Evolutionary conservation across 306 rosid genomes (phyloP).

Genomic region (Calophaca sinica): DNA sequence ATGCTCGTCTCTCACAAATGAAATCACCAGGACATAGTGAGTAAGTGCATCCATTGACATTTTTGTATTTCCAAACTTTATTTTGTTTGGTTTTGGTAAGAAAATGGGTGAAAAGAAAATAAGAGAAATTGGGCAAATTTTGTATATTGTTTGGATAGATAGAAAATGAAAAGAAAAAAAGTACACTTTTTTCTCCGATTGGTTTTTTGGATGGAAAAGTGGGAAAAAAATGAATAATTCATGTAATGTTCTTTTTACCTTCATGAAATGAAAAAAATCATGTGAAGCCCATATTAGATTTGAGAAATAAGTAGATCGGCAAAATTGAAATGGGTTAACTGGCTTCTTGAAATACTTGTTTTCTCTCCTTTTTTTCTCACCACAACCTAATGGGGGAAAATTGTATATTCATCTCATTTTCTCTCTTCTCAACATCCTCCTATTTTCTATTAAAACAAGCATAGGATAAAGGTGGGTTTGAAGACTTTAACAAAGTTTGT

Average conservation of each 20-base stretch:
- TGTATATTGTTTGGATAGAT: slow-evolving; percentile 1
- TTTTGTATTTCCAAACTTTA: neutral
- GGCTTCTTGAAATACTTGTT: neutral
- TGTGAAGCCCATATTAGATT: neutral
- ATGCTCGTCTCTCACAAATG: neutral
- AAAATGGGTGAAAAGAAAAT: neutral
- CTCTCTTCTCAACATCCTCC: neutral
- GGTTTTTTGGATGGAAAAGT: neutral
- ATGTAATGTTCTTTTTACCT: neutral
- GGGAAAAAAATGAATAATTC: neutral
- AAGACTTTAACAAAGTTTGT: neutral
- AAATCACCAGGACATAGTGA: neutral
- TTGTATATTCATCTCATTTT: slow-evolving; percentile 8
- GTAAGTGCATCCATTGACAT: neutral
- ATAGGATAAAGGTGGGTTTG: neutral
- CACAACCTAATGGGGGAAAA: neutral
- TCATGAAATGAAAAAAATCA: neutral
- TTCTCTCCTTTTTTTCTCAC: slow-evolving; percentile 5
- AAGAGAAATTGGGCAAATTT: neutral
- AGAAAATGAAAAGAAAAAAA: neutral
- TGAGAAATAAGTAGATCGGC: neutral
- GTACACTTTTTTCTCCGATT: neutral
- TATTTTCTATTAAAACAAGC: neutral
- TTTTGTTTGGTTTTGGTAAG: neutral
- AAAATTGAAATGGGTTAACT: neutral